Evolutionary conservation across 78 protist genomes (phyloP).

Genomic region (Salpingoeca rosetta): DNA sequence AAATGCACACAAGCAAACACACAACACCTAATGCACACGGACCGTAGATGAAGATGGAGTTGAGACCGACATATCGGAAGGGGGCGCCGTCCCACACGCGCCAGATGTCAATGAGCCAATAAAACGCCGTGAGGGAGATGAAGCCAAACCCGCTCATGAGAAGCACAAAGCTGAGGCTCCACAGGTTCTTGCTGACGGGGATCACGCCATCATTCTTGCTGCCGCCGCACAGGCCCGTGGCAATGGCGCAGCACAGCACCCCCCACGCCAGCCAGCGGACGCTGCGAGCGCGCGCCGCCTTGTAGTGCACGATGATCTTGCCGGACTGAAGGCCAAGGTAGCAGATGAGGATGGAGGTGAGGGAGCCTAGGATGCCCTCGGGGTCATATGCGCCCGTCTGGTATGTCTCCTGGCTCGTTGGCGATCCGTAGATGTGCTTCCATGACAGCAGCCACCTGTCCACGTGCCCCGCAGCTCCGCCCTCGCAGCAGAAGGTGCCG

Average conservation of each 20-base stretch:
- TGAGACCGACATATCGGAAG: constrained; percentile 57
- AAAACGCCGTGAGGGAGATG: constrained; percentile 24
- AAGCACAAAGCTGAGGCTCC: constrained; percentile 38
- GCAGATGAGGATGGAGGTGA: constrained; percentile 51
- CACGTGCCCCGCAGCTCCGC: constrained; percentile 50
- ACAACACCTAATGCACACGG: constrained; percentile 15
- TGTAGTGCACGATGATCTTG: background rate
- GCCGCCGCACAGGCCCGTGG: constrained; percentile 38
- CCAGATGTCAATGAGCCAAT: constrained; percentile 39
- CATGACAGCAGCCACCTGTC: constrained; percentile 33
- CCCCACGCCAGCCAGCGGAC: constrained; percentile 46
- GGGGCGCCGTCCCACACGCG: constrained; percentile 54
- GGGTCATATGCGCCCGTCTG: constrained; percentile 53
- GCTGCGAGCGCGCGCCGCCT: constrained; percentile 7
- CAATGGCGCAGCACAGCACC: constrained; percentile 15
- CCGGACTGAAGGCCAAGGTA: constrained; percentile 55
- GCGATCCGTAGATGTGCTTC: constrained; percentile 41
- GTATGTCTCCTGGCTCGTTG: constrained; percentile 36
- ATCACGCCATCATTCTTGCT: constrained; percentile 45
- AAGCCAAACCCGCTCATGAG: constrained; percentile 49
- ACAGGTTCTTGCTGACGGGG: constrained; percentile 62
- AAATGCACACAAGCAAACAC: no score
- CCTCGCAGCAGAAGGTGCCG: constrained; percentile 40
- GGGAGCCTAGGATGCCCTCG: constrained; percentile 57
- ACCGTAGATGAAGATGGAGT: constrained; percentile 49